Conservation (phyloP, 192 early-diverging fungal genomes). For the Coemansia sp. region DNA sequence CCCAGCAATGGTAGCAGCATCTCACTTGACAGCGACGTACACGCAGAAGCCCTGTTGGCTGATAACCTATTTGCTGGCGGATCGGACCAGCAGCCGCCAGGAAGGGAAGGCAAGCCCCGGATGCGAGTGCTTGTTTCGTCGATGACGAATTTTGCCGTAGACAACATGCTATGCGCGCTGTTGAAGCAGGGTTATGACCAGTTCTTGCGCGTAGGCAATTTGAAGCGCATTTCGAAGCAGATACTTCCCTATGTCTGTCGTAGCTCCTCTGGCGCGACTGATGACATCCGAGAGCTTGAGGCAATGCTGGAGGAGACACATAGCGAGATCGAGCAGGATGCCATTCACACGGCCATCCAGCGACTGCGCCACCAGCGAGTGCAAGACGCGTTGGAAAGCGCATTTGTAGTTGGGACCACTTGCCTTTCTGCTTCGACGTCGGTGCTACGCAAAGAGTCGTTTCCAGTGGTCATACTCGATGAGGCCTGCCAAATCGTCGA, state of each 20-base stretch:
- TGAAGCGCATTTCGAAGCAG: constrained; percentile 69
- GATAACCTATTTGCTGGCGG: not conserved
- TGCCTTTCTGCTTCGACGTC: constrained; percentile 82
- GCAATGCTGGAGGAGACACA: constrained; percentile 66
- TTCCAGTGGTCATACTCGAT: constrained; percentile 82
- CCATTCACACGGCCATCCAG: constrained; percentile 30
- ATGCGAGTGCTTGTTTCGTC: constrained; percentile 65
- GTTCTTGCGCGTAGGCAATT: constrained; percentile 73
- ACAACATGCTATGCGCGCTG: constrained; percentile 68
- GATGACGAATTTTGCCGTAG: constrained; percentile 82
- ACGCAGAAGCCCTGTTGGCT: too few species aligned
- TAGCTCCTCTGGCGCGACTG: constrained; percentile 25
- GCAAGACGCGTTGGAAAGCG: constrained; percentile 28
- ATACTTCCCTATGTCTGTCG: constrained; percentile 68
- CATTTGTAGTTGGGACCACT: constrained; percentile 73
- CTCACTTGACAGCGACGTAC: constrained; percentile 1
- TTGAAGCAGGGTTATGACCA: constrained; percentile 65
- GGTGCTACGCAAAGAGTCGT: constrained; percentile 58
- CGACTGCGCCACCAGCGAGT: constrained; percentile 52
- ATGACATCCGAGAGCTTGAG: constrained; percentile 81
- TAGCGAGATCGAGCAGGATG: constrained; percentile 56
- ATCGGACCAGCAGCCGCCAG: constrained; percentile 22
- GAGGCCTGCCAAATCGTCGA: constrained; percentile 90
- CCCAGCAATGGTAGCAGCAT: not conserved
- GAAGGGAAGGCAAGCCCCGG: constrained; percentile 26